Base-by-base conservation (phyloP, 2,329 filamentous ascomycete genomes). In the Fonsecaea multimorphosa region DNA sequence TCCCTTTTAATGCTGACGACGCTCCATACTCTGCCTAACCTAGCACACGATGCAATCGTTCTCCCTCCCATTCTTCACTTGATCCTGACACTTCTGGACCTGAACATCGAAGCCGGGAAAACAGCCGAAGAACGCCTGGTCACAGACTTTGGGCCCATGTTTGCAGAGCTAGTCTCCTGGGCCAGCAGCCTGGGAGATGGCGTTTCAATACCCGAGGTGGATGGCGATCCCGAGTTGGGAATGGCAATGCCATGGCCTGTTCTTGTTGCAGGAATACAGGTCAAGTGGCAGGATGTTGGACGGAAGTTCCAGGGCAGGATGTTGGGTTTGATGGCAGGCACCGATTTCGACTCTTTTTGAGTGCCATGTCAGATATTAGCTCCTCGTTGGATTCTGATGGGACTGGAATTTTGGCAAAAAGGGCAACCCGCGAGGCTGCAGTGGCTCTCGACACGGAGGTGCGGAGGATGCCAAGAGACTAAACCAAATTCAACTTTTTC, bases 111-210 rank as follows among this genome's bases (percentile, higher is more conserved):
- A 19, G 78, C 77, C 4, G 80, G 80, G 4, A 74, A 74, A 22
- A 76, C 75, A 4, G 88, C 85, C 36, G 85, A 87, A 56, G 87
- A 92, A 71, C 83, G 87, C 1, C 77, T 99, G 2, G 94, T 92
- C 56, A 87, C 88, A 65, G 86, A 89, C 64, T 87, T 92, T 72
- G 89, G 91, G 0, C 86, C 87, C 63, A 88, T 94, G 76, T 80
- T 98, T 24, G 84, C 96, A 58, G 94, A 98, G 83, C 91, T 92
- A 66, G 87, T 91, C 72, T 91, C 92, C 73, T 99, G 95, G 95
- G 90, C 91, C 1, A 85, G 87, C 51, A 83, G 83, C 61, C 85
- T 97, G 1, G 96, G 97, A 77, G 86, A 90, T 66, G 81, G 81
- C 56, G 77, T 75, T 67, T 73, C 78, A 65, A 76, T 69, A 66